A percentile compares a stretch with the other conserved stretches of the same genome.
Evolutionary conservation across 2,329 filamentous ascomycete genomes (phyloP).

Genomic region (Arthrobotrys conoides): DNA sequence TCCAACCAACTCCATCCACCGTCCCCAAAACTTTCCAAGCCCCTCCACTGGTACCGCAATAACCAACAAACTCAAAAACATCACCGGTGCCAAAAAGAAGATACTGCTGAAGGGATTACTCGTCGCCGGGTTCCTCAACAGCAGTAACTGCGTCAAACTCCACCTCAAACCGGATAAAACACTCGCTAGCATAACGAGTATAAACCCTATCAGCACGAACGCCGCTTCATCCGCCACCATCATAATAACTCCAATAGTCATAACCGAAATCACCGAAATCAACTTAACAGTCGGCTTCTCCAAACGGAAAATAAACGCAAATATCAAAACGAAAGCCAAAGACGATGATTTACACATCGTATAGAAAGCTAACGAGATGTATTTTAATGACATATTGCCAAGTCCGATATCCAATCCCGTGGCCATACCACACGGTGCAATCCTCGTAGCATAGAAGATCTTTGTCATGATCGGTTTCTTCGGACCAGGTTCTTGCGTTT

Average conservation of each 20-base stretch:
- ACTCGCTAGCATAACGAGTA: constrained; percentile 91
- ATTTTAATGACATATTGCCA: constrained; percentile 94
- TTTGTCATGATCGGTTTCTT: constrained; percentile 78
- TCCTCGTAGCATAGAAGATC: constrained; percentile 90
- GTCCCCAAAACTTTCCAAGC: constrained; percentile 76
- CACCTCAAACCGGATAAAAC: constrained; percentile 98
- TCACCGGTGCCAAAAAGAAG: constrained; percentile 96
- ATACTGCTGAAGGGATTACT: constrained; percentile 97
- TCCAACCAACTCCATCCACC: constrained; percentile 75
- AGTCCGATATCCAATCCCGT: constrained; percentile 96
- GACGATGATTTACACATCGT: constrained; percentile 97
- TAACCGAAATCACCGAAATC: constrained; percentile 86
- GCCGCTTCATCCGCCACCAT: constrained; percentile 97
- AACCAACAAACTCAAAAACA: constrained; percentile 85
- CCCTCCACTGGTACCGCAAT: constrained; percentile 92
- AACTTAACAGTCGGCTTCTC: constrained; percentile 89
- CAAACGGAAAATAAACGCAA: constrained; percentile 93
- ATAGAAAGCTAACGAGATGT: constrained; percentile 96
- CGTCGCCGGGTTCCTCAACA: constrained; percentile 92
- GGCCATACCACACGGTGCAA: constrained; percentile 90
- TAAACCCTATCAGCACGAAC: constrained; percentile 87
- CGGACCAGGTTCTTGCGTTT: constrained; percentile 62
- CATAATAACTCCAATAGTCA: constrained; percentile 94
- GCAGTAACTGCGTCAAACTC: constrained; percentile 96
- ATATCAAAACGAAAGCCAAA: constrained; percentile 92